Percentiles rank a stretch among this genome's conserved stretches.
Evolutionary conservation across 2,329 filamentous ascomycete genomes (phyloP).

Genomic region (Hypoxylon sp.): DNA sequence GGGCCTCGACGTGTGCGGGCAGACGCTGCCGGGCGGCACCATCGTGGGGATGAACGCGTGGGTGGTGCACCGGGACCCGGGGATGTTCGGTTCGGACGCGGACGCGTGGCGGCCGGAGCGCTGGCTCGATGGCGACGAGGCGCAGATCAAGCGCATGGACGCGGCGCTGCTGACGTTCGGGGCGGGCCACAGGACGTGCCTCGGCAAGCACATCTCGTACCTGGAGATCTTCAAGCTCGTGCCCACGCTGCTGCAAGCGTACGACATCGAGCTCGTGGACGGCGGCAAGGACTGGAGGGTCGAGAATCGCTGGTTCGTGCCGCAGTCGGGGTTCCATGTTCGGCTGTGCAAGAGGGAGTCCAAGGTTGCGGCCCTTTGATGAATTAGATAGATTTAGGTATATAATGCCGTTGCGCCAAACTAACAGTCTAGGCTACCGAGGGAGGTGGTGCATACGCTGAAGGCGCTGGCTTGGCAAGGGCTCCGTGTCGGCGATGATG

Average conservation of each 20-base stretch:
- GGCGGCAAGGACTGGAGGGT: neutral
- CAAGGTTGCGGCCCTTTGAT: neutral
- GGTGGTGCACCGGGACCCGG: slow-evolving; percentile 70
- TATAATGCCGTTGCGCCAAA: too few species aligned
- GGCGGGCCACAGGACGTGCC: slow-evolving; percentile 39
- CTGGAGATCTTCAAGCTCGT: slow-evolving; percentile 48
- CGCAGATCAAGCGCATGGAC: slow-evolving; percentile 31
- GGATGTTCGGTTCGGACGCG: slow-evolving; percentile 71
- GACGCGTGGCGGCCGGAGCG: slow-evolving; percentile 71
- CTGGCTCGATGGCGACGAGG: slow-evolving; percentile 57
- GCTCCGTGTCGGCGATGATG: too few species aligned
- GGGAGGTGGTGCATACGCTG: too few species aligned
- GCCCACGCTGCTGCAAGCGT: slow-evolving; percentile 26
- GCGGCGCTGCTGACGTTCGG: slow-evolving; percentile 34
- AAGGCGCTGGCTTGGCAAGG: too few species aligned
- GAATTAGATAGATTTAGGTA: too few species aligned
- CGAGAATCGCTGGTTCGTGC: neutral
- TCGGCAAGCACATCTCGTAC: slow-evolving; percentile 47
- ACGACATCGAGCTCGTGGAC: neutral
- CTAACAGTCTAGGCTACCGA: too few species aligned
- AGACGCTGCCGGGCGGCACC: slow-evolving; percentile 69
- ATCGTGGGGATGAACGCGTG: slow-evolving; percentile 73
- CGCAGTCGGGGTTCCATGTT: slow-evolving; percentile 2
- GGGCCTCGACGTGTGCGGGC: slow-evolving; percentile 66
- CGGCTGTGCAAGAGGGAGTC: neutral